These are phyloP conservation scores for Wallacemonas collosoma DNA, from an alignment of 208 protist species.

Conservation along the genomic window DNA sequence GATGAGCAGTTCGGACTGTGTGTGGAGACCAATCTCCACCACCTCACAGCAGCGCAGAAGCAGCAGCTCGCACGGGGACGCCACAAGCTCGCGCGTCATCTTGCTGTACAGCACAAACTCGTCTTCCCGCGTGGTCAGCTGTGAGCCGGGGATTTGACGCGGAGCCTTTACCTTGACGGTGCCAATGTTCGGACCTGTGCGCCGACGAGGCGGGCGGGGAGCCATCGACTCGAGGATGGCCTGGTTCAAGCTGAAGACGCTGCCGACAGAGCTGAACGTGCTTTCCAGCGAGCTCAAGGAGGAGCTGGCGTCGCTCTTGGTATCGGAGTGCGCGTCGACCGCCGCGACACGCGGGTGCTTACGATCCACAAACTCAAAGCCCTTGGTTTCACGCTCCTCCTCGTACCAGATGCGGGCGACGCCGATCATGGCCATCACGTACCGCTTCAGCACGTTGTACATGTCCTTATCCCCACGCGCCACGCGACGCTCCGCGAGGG, in stretches of 20 bases:
- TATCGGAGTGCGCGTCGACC: slow-evolving; percentile 2
- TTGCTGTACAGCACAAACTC: slow-evolving; percentile 83
- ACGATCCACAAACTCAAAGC: slow-evolving; percentile 59
- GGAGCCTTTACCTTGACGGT: slow-evolving; percentile 54
- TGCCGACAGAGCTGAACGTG: slow-evolving; percentile 52
- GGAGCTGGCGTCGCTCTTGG: slow-evolving; percentile 18
- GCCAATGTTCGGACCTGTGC: slow-evolving; percentile 56
- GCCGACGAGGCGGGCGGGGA: slow-evolving; percentile 50
- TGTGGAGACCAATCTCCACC: slow-evolving; percentile 77
- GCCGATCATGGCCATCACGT: slow-evolving; percentile 82
- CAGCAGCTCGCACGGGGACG: slow-evolving; percentile 80
- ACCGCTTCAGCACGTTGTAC: slow-evolving; percentile 85
- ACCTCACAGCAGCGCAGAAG: slow-evolving; percentile 87
- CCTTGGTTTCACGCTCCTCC: slow-evolving; percentile 69
- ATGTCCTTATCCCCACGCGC: slow-evolving; percentile 78
- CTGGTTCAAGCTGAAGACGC: slow-evolving; percentile 79
- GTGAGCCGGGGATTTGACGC: slow-evolving; percentile 22
- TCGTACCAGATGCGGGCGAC: slow-evolving; percentile 82
- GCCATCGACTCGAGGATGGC: slow-evolving; percentile 78
- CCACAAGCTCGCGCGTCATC: slow-evolving; percentile 80
- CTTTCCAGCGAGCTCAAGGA: slow-evolving; percentile 63
- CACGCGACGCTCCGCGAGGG: slow-evolving; percentile 74
- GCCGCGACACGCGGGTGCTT: slow-evolving; percentile 30
- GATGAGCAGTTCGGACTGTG: slow-evolving; percentile 86
- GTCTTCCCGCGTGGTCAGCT: slow-evolving; percentile 48